phyloP scores from a whole-genome alignment of 1,139 yeast species.

The Debaryomyces singareniensis region DNA sequence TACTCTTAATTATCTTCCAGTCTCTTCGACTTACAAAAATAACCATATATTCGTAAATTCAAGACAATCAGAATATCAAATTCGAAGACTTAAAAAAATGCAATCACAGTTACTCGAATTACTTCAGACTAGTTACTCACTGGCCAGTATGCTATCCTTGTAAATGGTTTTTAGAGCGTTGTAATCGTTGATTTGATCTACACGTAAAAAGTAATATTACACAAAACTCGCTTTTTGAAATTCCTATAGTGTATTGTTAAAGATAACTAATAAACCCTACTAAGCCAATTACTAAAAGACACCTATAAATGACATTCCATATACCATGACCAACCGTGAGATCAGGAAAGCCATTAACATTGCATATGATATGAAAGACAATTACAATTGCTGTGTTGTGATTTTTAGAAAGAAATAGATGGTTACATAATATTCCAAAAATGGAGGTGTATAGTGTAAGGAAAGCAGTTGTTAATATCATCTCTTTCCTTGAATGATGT shows the following conservation, averaged over 20 bases:
- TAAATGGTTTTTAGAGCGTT: too few relatives aligned
- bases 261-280: constrained; percentile 5
- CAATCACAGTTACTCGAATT: too few relatives aligned
- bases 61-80: too few relatives aligned
- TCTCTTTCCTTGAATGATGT: constrained; percentile 20
- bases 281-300: constrained; percentile 38
- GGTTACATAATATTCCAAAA: constrained; percentile 74
- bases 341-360: constrained; percentile 71
- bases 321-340: constrained; percentile 16
- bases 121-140: too few relatives aligned
- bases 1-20: not conserved
- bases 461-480: constrained; percentile 37
- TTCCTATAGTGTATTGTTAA: constrained; percentile 1
- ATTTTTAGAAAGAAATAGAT: constrained; percentile 41
- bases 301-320: constrained; percentile 27
- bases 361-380: constrained; percentile 67
- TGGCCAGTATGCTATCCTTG: too few relatives aligned
- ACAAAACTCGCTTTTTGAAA: constrained; percentile 4
- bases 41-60: too few relatives aligned
- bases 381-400: constrained; percentile 60
- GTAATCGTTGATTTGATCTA: not conserved
- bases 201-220: constrained; percentile 1
- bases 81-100: too few relatives aligned
- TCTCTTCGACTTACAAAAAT: too few relatives aligned
- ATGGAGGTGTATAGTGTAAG: constrained; percentile 71